Evolutionary conservation across 2,329 filamentous ascomycete genomes (phyloP), one percentile per base, ranked within the genome.

Genomic region (Blastomyces gilchristii): DNA sequence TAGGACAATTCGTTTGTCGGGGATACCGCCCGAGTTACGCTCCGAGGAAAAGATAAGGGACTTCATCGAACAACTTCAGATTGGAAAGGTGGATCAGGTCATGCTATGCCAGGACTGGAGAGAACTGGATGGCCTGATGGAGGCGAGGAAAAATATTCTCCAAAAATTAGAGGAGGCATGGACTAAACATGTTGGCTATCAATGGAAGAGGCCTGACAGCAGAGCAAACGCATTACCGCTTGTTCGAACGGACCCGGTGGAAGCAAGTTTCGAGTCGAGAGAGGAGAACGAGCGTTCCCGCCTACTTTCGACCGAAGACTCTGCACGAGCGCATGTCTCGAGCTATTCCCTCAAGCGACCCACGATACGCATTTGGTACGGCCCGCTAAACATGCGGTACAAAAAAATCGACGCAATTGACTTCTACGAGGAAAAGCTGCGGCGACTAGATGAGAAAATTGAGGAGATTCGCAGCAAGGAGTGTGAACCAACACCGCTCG

Each of bases 51-150:
- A 87, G 69, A 90, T 99, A 68, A 94, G 90, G 72, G 81, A 89
- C 2, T 87, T 97, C 62, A 86, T 99, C 34, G 92, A 99, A 71
- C 88, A 87, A 65, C 79, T 99, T 14, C 86, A 89, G 62, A 93
- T 99, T 68, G 95, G 94, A 16, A 89, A 88, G 65, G 94, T 99
- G 5, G 90, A 96, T 65, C 89, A 83, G 61, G 90, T 99, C 12
- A 91, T 87, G 0, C 74, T 99, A 1, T 97, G 93, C 74, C 85
- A 88, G 52, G 81, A 97, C 66, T 99, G 94, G 95, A 85, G 83
- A 66, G 83, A 88, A 65, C 77, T 99, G 41, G 95, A 99, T 69
- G 76, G 80, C 31, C 77, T 94, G 58, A 83, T 97, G 71, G 81
- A 83, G 1, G 77, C 88, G 67, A 82, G 95, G 65, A 82, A 85